These are phyloP conservation scores for Pyrenula aspistea DNA, from an alignment of 495 filamentous ascomycete species.

Conservation along the genomic window DNA sequence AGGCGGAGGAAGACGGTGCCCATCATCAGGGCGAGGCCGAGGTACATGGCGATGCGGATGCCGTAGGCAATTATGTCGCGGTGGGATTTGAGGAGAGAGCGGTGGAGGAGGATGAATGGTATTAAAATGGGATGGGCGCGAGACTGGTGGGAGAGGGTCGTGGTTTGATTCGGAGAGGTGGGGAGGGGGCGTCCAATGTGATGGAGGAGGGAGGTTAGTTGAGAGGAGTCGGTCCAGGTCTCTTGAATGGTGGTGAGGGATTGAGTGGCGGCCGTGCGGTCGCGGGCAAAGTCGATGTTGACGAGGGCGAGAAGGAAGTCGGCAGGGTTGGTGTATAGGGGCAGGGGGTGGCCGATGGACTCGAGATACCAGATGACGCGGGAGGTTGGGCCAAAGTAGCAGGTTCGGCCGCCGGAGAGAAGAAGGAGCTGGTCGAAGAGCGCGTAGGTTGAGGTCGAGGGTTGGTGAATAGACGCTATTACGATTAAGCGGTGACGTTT, in stretches of 20 bases:
- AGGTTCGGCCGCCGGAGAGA: slow-evolving; percentile 53
- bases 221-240: slow-evolving; percentile 17
- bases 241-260: slow-evolving; percentile 15
- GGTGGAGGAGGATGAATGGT: slow-evolving; percentile 47
- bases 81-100: slow-evolving; percentile 67
- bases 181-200: not conserved
- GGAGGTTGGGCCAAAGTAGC: slow-evolving; percentile 53
- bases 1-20: slow-evolving; percentile 75
- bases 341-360: slow-evolving; percentile 43
- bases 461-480: slow-evolving; percentile 73
- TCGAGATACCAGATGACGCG: slow-evolving; percentile 45
- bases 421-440: slow-evolving; percentile 71
- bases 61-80: slow-evolving; percentile 74
- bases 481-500: slow-evolving; percentile 44
- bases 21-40: slow-evolving; percentile 73
- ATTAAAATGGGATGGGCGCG: slow-evolving; percentile 10
- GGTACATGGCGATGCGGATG: slow-evolving; percentile 72
- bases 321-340: slow-evolving; percentile 60
- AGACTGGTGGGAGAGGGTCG: not conserved
- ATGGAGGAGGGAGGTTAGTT: not conserved
- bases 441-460: slow-evolving; percentile 61
- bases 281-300: slow-evolving; percentile 56
- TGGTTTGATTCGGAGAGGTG: not conserved
- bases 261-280: slow-evolving; percentile 12
- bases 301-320: slow-evolving; percentile 65